Evolutionary conservation across 345 rosid genomes (phyloP).

Genomic region (Dovyalis caffra): DNA sequence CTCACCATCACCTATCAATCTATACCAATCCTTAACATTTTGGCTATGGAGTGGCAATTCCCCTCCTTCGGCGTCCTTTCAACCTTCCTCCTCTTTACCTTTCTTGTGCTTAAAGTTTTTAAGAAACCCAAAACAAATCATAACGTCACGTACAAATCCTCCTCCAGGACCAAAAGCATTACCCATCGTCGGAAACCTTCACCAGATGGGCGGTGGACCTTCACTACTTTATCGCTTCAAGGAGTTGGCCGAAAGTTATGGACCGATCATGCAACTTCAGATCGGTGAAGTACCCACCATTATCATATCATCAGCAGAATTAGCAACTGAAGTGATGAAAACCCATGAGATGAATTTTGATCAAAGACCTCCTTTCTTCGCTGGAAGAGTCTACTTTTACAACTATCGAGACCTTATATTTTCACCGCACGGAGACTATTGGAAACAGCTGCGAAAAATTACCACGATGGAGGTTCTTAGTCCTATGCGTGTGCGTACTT

Average conservation of each 20-base stretch:
- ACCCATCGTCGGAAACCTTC: not conserved
- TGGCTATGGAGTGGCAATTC: too few relatives aligned
- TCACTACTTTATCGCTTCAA: not conserved
- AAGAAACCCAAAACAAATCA: not conserved
- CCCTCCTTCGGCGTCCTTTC: not conserved
- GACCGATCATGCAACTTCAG: constrained; percentile 3
- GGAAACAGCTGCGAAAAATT: constrained; percentile 1
- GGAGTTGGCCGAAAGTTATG: not conserved
- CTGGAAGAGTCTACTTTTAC: not conserved
- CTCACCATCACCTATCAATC: too few relatives aligned
- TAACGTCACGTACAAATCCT: not conserved
- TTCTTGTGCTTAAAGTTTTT: too few relatives aligned
- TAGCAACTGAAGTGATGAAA: not conserved
- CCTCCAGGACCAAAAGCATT: constrained; percentile 2
- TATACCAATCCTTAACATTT: too few relatives aligned
- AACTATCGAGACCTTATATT: not conserved
- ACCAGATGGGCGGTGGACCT: not conserved
- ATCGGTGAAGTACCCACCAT: not conserved
- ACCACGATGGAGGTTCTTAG: not conserved
- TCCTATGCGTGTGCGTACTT: not conserved
- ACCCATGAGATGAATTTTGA: constrained; percentile 1
- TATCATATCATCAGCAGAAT: not conserved
- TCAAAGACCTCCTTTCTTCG: not conserved
- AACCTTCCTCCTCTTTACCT: not conserved
- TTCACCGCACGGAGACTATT: not conserved